Percentiles rank a stretch among this genome's conserved stretches.
Evolutionary conservation across 331 rosid species (phyloP).

Genomic region (Cydonia oblonga): DNA sequence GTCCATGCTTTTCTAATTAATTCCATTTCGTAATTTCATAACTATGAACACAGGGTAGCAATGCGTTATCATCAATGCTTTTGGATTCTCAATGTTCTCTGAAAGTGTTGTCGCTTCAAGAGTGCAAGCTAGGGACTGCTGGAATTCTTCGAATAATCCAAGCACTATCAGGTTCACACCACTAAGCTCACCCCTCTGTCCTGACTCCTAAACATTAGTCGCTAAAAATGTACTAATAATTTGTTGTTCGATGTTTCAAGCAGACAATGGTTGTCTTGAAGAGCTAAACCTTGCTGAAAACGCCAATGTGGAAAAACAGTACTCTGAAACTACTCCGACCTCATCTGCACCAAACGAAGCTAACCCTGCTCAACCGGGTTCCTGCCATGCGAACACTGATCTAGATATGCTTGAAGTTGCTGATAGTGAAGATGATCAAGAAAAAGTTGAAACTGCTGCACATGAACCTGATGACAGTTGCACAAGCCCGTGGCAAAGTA

Average conservation of each 20-base stretch:
- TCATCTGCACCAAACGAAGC: conserved; percentile 15
- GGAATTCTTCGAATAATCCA: conserved; percentile 65
- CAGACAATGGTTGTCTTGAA: conserved; percentile 57
- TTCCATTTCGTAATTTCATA: conserved; percentile 47
- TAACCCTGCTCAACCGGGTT: conserved; percentile 24
- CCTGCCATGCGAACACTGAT: conserved; percentile 20
- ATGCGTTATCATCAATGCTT: conserved; percentile 26
- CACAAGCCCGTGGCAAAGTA: conserved; percentile 47
- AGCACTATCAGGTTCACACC: conserved; percentile 38
- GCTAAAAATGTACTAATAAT: neutral
- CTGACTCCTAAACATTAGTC: neutral
- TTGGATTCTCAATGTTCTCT: conserved; percentile 46
- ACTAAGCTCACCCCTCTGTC: conserved; percentile 12
- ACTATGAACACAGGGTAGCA: conserved; percentile 45
- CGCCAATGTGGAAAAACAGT: conserved; percentile 21
- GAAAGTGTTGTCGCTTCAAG: conserved; percentile 53
- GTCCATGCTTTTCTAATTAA: conserved; percentile 28
- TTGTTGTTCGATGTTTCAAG: neutral
- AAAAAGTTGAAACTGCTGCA: conserved; percentile 35
- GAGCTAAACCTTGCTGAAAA: conserved; percentile 70
- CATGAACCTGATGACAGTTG: conserved; percentile 54
- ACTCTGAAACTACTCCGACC: conserved; percentile 14
- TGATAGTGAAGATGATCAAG: conserved; percentile 52
- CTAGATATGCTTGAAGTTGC: conserved; percentile 57
- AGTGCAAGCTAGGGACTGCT: conserved; percentile 61